Percentiles rank a stretch among this genome's conserved stretches.
Conservation (phyloP, 1,139 yeast genomes). For the Saccharomyces hybrid region DNA sequence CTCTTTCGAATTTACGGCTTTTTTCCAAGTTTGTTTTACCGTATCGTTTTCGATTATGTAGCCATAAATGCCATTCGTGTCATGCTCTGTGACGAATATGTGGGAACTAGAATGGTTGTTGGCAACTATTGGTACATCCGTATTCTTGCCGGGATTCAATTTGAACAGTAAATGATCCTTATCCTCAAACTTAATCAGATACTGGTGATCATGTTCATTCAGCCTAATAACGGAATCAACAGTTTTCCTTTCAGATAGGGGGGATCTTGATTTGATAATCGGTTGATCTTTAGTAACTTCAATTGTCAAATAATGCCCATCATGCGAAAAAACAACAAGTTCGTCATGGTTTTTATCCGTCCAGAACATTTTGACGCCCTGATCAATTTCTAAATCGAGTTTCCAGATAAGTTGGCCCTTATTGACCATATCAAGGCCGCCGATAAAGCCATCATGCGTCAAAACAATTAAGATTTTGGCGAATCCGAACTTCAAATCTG, state of each 20-base stretch:
- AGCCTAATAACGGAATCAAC: constrained; percentile 6
- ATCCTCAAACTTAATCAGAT: constrained; percentile 3
- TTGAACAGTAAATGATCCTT: not conserved
- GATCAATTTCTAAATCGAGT: constrained; percentile 24
- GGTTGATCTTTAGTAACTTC: not conserved
- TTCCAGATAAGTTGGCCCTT: constrained; percentile 39
- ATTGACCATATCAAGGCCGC: constrained; percentile 38
- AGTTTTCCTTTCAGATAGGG: not conserved
- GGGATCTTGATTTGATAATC: not conserved
- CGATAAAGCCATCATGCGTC: constrained; percentile 37
- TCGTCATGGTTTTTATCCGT: constrained; percentile 11
- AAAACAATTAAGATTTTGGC: constrained; percentile 41
- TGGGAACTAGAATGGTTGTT: not conserved
- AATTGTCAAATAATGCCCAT: constrained; percentile 21
- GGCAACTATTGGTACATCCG: not conserved
- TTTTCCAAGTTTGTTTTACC: constrained; percentile 29
- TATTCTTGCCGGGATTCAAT: not conserved
- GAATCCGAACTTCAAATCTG: constrained; percentile 40
- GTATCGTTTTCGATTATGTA: constrained; percentile 17
- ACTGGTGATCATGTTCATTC: not conserved
- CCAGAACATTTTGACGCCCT: constrained; percentile 19
- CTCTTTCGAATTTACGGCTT: constrained; percentile 26
- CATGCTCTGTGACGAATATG: constrained; percentile 22
- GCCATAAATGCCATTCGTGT: constrained; percentile 23
- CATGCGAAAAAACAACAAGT: constrained; percentile 24